Base-by-base conservation (phyloP, 148 eudicot genomes). In the Spergularia bocconei region DNA sequence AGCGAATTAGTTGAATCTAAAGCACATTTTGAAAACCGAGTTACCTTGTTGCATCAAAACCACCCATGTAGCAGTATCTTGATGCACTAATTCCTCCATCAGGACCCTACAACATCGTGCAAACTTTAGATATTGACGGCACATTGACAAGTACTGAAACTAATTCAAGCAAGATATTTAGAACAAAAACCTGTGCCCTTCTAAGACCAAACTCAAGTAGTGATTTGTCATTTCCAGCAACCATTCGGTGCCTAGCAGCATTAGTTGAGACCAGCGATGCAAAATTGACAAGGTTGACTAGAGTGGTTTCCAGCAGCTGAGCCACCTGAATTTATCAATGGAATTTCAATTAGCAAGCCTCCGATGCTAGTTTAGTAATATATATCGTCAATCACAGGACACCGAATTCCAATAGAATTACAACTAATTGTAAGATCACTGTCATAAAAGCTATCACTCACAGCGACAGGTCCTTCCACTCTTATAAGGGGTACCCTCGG, bases 31-130 rank as follows among this genome's bases (percentile, higher is more conserved):
- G 41, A 7, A 44, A 3, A 51, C 20, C 16, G 61, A 39, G 38
- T 81, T 74, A 94, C 97, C 98, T 94, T 80, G 98, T 94, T 59
- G 97, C 97, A 79, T 94, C 98, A 89, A 94, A 94, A 67, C 98
- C 98, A 70, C 98, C 98, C 82, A 94, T 80, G 72, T 91, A 94
- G 84, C 96, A 89, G 80, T 94, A 92, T 66, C 87, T 90, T 66
- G 98, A 94, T 56, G 98, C 98, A 60, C 91, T 78, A 62, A 92
- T 88, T 76, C 93, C 98, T 72, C 98, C 98, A 82, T 94, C 98
- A 64, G 98, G 98, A 13, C 98, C 98, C 98, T 94, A 78, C 12
- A 72, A 11, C 11, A 55, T 51, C 60, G 25, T 6, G 1, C 54
- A 53, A 38, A 23, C 29, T 57, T 59, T 60, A 63, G 61, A 21